Conservation (phyloP, 169 alveolate species). For the Theileria annulata region DNA sequence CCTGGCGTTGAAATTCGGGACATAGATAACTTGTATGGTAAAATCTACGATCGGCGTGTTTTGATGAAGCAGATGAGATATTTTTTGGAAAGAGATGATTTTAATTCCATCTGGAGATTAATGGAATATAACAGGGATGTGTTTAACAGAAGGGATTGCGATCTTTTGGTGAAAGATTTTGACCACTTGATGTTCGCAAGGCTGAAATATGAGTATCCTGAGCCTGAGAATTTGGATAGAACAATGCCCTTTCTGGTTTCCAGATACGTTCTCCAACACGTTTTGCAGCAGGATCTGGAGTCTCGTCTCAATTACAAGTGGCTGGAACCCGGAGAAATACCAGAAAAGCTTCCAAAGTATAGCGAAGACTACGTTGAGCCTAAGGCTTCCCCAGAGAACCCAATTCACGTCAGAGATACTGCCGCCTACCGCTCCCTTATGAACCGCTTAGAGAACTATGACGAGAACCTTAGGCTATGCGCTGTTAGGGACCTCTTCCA, state of each 20-base stretch:
- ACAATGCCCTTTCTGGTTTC: conserved; percentile 64
- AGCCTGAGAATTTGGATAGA: conserved; percentile 65
- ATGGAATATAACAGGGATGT: conserved; percentile 72
- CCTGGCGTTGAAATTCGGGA: conserved; percentile 67
- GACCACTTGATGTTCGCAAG: conserved; percentile 67
- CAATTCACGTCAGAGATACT: conserved; percentile 51
- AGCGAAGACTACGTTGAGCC: conserved; percentile 59
- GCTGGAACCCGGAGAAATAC: conserved; percentile 60
- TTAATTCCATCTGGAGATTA: conserved; percentile 65
- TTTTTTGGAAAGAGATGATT: conserved; percentile 75
- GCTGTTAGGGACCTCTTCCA: conserved; percentile 47
- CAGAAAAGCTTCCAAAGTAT: conserved; percentile 48
- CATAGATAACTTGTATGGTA: conserved; percentile 73
- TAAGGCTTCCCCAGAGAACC: conserved; percentile 56
- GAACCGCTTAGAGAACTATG: conserved; percentile 11
- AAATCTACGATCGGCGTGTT: conserved; percentile 69
- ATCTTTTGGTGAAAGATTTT: conserved; percentile 58
- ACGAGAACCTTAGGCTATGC: conserved; percentile 29
- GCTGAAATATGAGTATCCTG: conserved; percentile 68
- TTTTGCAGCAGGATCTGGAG: conserved; percentile 56
- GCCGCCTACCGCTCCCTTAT: conserved; percentile 56
- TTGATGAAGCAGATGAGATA: conserved; percentile 74
- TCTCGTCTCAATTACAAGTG: conserved; percentile 26
- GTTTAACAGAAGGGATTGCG: conserved; percentile 67
- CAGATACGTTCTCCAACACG: conserved; percentile 72